Evolutionary conservation across 768 basidiomycete species (phyloP), one percentile per base, ranked within the genome.

Genomic region (Phylloporus scabripes): DNA sequence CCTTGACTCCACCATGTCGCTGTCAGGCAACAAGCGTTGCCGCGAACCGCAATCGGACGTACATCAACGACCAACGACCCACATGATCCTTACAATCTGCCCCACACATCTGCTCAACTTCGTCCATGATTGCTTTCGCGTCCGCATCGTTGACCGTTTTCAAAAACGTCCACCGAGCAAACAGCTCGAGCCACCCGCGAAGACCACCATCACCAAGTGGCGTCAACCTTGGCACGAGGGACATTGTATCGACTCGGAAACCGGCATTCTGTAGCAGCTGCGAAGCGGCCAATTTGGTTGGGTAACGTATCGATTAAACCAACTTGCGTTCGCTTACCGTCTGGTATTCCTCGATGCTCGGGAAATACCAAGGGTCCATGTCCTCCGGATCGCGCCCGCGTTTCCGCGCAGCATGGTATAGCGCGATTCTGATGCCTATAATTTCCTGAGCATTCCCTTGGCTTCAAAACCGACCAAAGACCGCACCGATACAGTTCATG

Each of bases 301-400:
- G 24, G 41, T 52, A 33, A 36, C 53, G 37, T 34, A 29, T 44
- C 39, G 33, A 49, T 24, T 20, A 45, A 32, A 39, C 12, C n/a
- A 18, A 18, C 34, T 21, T 28, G 9, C 33, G 18, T 24, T 36
- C 11, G 51, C 70, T 49, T 59, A 83, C 82, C 63, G 72, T 70
- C 40, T 64, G 67, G 63, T 92, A 91, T 50, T 86, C 80, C 24
- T 78, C 74, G 10, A 74, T 73, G 0, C 83, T 83, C 4, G 91
- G 91, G 61, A 90, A 92, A 69, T 80, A 90, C 88, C 88, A 92
- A 0, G 91, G 91, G 60, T 93, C 90, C 37, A 81, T 62, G 10
- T 65, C 58, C 8, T 67, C 65, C 9, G 88, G 79, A 62, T 89
- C 73, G 47, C 80, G 64, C 0, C 86, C 85, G 23, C 74, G 71